Percentiles rank a stretch among this genome's conserved stretches.
Conservation (phyloP, 2,329 filamentous ascomycete species). For the Trichoderma atroviride region DNA sequence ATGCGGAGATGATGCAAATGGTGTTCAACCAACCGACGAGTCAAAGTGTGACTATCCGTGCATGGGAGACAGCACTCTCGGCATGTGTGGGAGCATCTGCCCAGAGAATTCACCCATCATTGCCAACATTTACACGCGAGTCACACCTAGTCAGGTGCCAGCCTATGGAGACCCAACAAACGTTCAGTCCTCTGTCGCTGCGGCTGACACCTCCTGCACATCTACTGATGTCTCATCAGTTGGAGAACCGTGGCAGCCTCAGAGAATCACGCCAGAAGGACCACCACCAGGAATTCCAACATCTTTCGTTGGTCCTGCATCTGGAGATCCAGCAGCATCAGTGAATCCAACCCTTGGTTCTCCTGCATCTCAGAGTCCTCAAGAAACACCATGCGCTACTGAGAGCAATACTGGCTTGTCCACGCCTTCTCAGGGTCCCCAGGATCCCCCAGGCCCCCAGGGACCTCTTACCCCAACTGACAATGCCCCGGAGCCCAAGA, state of each 20-base stretch:
- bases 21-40: conserved; percentile 36
- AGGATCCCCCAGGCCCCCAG: neutral
- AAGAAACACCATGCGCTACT: conserved; percentile 21
- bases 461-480: conserved; percentile 19
- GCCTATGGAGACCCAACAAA: conserved; percentile 24
- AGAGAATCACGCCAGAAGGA: conserved; percentile 25
- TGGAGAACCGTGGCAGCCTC: conserved; percentile 14
- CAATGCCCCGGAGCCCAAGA: conserved; percentile 28
- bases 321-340: conserved; percentile 26
- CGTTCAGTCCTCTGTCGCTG: conserved; percentile 20
- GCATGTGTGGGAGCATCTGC: conserved; percentile 41
- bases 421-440: neutral
- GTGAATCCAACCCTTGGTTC: conserved; percentile 7
- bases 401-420: neutral
- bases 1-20: conserved; percentile 40
- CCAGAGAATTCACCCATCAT: conserved; percentile 34
- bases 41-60: conserved; percentile 39
- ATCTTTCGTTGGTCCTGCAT: conserved; percentile 9
- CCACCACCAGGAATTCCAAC: conserved; percentile 28
- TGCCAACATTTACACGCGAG: conserved; percentile 40
- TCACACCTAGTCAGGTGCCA: conserved; percentile 25
- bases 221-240: conserved; percentile 1
- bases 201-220: conserved; percentile 19
- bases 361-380: conserved; percentile 12
- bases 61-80: conserved; percentile 34